These are phyloP conservation scores for Poronia punctata DNA, from an alignment of 495 filamentous ascomycete species.

Conservation along the genomic window DNA sequence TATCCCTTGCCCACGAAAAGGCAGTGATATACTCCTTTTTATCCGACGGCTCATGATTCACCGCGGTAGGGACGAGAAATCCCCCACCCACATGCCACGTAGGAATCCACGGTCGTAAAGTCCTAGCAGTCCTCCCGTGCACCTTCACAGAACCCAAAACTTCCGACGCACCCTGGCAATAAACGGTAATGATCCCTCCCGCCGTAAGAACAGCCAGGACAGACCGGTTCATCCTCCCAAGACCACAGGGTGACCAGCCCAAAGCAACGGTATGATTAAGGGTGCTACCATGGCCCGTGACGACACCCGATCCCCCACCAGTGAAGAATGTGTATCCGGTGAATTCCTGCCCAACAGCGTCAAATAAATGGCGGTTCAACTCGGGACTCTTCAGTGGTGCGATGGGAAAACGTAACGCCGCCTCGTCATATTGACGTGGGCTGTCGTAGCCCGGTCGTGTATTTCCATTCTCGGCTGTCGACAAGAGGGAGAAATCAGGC, in stretches of 20 bases:
- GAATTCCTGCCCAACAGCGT: conserved; percentile 12
- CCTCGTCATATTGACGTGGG: conserved; percentile 19
- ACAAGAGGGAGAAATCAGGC: conserved; percentile 29
- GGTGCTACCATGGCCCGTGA: conserved; percentile 38
- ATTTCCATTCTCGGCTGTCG: background rate
- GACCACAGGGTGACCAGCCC: conserved; percentile 39
- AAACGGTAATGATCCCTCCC: conserved; percentile 33
- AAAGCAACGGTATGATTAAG: conserved; percentile 41
- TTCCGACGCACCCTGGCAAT: conserved; percentile 32
- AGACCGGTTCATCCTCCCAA: conserved; percentile 37
- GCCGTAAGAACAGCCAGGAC: conserved; percentile 36
- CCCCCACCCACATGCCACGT: conserved; percentile 42
- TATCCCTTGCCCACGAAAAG: conserved; percentile 40
- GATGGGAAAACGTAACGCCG: conserved; percentile 20
- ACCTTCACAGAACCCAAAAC: conserved; percentile 11
- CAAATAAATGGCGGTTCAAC: conserved; percentile 22
- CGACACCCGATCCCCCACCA: conserved; percentile 34
- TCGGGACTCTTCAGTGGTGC: conserved; percentile 18
- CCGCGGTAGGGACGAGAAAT: conserved; percentile 31
- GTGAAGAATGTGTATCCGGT: conserved; percentile 20
- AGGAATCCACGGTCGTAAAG: conserved; percentile 19
- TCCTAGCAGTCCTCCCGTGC: conserved; percentile 14
- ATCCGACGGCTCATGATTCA: conserved; percentile 17
- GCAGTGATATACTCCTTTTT: conserved; percentile 34
- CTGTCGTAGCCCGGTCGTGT: background rate